These are phyloP conservation scores for Cordyceps fumosorosea DNA, from an alignment of 2,329 filamentous ascomycete species.

Conservation along the genomic window DNA sequence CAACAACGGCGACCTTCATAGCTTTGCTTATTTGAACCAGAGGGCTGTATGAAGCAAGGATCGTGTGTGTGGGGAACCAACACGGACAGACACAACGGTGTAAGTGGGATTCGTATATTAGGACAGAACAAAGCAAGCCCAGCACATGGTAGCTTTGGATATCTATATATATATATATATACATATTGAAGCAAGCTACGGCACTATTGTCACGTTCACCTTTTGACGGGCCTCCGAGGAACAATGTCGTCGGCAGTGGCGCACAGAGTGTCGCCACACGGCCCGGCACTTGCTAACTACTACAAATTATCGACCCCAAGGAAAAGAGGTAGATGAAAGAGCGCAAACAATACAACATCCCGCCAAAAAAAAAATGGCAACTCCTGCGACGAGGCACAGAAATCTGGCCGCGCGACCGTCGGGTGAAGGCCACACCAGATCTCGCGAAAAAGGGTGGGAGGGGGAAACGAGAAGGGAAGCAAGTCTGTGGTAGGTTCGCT, in stretches of 20 bases:
- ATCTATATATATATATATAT: too few relatives aligned
- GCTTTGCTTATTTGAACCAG: neutral
- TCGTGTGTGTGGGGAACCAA: neutral
- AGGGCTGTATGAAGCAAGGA: neutral
- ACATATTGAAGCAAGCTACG: too few relatives aligned
- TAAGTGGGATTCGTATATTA: too few relatives aligned
- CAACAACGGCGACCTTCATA: slow-evolving; percentile 36
- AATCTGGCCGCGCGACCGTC: neutral
- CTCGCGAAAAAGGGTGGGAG: neutral
- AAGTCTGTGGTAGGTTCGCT: too few relatives aligned
- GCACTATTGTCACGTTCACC: too few relatives aligned
- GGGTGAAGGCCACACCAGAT: neutral
- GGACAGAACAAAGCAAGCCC: too few relatives aligned
- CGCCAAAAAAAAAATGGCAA: neutral
- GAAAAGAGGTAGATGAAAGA: neutral
- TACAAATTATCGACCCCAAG: neutral
- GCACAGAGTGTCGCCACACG: too few relatives aligned
- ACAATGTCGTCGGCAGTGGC: too few relatives aligned
- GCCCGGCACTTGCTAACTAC: neutral
- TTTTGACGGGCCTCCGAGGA: too few relatives aligned
- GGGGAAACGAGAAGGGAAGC: too few relatives aligned
- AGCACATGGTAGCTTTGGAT: too few relatives aligned
- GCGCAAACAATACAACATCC: neutral
- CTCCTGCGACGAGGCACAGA: neutral
- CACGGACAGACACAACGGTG: too few relatives aligned